Percentiles rank a stretch among this genome's conserved stretches.
phyloP scores from a whole-genome alignment of 2,329 filamentous ascomycete genomes.

The Hymenoscyphus scutula region DNA sequence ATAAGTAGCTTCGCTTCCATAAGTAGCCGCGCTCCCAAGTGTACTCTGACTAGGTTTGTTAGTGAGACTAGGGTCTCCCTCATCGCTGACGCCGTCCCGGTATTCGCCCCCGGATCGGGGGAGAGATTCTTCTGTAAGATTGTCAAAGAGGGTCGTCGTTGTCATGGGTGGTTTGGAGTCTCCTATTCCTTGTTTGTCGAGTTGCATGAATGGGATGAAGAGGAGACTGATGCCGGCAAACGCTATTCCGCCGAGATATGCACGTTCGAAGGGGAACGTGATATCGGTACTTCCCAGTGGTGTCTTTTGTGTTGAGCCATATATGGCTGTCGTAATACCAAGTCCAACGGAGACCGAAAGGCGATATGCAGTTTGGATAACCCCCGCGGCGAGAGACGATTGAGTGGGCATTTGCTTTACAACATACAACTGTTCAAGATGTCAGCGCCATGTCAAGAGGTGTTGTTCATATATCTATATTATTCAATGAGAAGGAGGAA shows the following conservation, averaged over 20 bases:
- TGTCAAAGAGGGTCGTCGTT: neutral
- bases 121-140: constrained; percentile 2
- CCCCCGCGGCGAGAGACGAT: constrained; percentile 64
- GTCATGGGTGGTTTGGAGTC: neutral
- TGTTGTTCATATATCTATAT: neutral
- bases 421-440: constrained; percentile 58
- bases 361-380: constrained; percentile 63
- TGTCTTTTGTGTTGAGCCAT: constrained; percentile 29
- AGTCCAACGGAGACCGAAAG: constrained; percentile 52
- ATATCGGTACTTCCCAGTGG: constrained; percentile 43
- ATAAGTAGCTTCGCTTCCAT: constrained; percentile 15
- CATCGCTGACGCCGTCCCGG: neutral
- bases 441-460: constrained; percentile 9
- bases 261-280: constrained; percentile 48
- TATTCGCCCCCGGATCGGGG: constrained; percentile 14
- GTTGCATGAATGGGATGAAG: constrained; percentile 50
- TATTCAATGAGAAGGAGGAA: constrained; percentile 13
- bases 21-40: constrained; percentile 11
- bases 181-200: constrained; percentile 32
- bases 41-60: constrained; percentile 16
- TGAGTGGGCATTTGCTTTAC: constrained; percentile 60
- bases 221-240: constrained; percentile 44
- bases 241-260: constrained; percentile 49
- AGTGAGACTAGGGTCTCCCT: neutral
- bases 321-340: constrained; percentile 61